These are phyloP conservation scores for Neurospora sublineolata DNA, from an alignment of 495 filamentous ascomycete species.

Conservation along the genomic window DNA sequence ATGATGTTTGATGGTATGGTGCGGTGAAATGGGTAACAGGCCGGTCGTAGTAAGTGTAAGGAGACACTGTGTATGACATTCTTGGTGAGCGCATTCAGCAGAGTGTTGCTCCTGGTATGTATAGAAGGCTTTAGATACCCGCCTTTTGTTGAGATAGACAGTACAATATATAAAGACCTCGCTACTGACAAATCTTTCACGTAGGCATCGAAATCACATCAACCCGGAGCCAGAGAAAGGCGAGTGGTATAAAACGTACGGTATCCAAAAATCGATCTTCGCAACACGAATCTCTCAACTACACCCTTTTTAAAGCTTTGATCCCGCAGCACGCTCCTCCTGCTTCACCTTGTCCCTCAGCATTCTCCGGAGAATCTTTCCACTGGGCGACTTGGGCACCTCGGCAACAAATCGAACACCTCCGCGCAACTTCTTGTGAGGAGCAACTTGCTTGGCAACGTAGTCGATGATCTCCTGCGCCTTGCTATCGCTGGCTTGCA, in stretches of 20 bases:
- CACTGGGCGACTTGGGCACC: constrained; percentile 75
- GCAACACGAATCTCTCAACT: background rate
- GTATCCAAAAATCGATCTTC: background rate
- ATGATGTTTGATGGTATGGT: background rate
- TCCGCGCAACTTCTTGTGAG: constrained; percentile 69
- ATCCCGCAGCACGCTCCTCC: constrained; percentile 22
- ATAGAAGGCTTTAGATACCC: background rate
- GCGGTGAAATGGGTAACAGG: background rate
- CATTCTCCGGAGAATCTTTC: constrained; percentile 77
- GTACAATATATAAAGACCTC: background rate
- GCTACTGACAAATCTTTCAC: background rate
- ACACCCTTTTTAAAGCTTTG: constrained; percentile 17
- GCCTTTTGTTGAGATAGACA: background rate
- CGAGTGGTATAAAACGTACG: background rate
- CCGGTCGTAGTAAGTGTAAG: background rate
- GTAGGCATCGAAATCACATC: background rate
- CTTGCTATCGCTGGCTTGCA: constrained; percentile 35
- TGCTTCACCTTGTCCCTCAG: constrained; percentile 31
- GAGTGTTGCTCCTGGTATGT: background rate
- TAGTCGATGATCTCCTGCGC: constrained; percentile 52
- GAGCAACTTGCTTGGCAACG: constrained; percentile 45
- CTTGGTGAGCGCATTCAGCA: background rate
- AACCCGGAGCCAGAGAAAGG: background rate
- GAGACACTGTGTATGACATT: background rate
- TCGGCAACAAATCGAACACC: constrained; percentile 72